Conservation (phyloP, 176 grass and related monocot species). For the barley (Hordeum vulgare) region DNA sequence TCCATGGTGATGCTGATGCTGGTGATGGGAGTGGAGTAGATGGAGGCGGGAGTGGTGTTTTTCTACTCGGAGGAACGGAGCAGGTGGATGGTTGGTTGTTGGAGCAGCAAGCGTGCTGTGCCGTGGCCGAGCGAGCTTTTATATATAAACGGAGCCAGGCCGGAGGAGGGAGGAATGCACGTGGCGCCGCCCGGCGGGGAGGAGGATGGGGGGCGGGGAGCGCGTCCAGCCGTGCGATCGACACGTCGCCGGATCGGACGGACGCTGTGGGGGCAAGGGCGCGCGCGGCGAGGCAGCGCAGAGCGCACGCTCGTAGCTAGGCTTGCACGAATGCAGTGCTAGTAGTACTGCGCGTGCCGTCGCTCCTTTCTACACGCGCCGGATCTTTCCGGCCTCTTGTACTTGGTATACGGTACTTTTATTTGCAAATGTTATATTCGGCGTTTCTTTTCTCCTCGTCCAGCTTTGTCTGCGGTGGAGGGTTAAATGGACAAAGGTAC, state of each 20-base stretch:
- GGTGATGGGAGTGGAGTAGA: not conserved
- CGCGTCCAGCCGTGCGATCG: not conserved
- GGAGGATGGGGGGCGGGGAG: not conserved
- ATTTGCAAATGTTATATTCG: too few species aligned
- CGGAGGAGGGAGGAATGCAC: not conserved
- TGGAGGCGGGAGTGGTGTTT: too few species aligned
- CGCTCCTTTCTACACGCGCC: too few species aligned
- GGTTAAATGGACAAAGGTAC: too few species aligned
- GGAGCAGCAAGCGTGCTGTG: not conserved
- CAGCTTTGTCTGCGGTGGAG: too few species aligned
- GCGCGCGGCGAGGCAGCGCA: not conserved
- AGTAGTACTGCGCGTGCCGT: too few species aligned
- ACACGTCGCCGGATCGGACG: conserved; percentile 18
- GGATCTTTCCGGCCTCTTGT: too few species aligned
- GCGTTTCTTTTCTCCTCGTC: too few species aligned
- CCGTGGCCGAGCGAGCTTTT: not conserved
- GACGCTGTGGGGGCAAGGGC: not conserved
- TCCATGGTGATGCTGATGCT: conserved; percentile 29
- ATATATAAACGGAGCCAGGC: not conserved
- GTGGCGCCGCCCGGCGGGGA: not conserved
- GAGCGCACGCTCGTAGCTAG: too few species aligned
- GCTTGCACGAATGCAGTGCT: too few species aligned
- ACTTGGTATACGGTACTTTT: too few species aligned
- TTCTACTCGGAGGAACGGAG: too few species aligned
- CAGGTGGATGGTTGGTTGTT: not conserved